Base-by-base conservation (phyloP, 257 asterid genomes). In the Linderniella brevidens region DNA sequence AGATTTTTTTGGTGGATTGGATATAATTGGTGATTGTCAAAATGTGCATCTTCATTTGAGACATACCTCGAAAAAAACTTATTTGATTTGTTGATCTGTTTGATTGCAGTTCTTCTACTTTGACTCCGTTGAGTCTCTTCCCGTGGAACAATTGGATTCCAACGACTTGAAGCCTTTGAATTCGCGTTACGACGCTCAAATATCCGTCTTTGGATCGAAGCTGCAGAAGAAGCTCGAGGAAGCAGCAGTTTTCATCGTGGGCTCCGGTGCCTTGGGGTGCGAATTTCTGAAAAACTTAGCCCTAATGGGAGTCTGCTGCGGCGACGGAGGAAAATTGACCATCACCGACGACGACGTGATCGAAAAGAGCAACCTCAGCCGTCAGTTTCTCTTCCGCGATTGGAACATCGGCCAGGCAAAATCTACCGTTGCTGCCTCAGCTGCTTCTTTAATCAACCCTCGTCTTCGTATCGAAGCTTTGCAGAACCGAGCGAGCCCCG, bases 321-420 rank as follows among this genome's bases (percentile, higher is more conserved):
- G 75, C 6, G 51, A 68, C 18, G 54, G 41, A 47, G 75, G 75
- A 16, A 72, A 61, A 53, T 52, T 72, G 41, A 68, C 79, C 12
- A 57, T 72, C 39, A 72, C 79, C 0, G 79, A 72, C 19, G 79
- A 72, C 55, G 79, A 72, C 62, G 79, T 72, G 39, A 68, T 72
- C 4, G 79, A 72, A 19, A 72, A 72, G 59, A 68, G 79, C 50
- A 72, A 72, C 54, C 79, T 72, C 20, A 72, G 75, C 50, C 58
- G 79, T 25, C 79, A 72, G 40, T 72, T 72, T 56, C 68, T 72
- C 17, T 72, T 72, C 56, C 75, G 79, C 3, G 79, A 72, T 38
- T 72, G 79, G 79, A 72, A 72, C 58, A 72, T 72, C 17, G 79
- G 79, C 18, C 79, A 72, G 53, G 67, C 79, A 20, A 72, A 72